phyloP scores from a whole-genome alignment of 2,329 filamentous ascomycete species.

The Xylaria digitata region DNA sequence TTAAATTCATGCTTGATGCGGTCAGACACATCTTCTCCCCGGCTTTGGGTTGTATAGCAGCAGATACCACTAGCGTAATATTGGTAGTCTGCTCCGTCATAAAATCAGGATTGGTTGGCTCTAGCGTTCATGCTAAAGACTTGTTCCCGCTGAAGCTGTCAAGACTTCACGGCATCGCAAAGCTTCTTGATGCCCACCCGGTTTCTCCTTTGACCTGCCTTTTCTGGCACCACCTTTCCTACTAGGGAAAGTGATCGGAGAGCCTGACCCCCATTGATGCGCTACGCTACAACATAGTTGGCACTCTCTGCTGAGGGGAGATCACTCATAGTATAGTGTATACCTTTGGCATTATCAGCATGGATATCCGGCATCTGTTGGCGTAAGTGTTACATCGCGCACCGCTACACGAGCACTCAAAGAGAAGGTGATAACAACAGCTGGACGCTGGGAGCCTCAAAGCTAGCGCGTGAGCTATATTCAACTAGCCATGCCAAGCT shows the following conservation, averaged over 20 bases:
- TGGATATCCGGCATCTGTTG: conserved; percentile 12
- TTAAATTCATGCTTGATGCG: conserved; percentile 27
- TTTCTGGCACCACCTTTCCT: conserved; percentile 31
- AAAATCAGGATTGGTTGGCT: conserved; percentile 1
- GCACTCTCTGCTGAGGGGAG: conserved; percentile 11
- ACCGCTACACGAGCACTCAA: conserved; percentile 18
- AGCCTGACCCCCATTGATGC: conserved; percentile 4
- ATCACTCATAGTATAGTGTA: neutral
- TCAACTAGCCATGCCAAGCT: conserved; percentile 17
- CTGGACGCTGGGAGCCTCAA: conserved; percentile 26
- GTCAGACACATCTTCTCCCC: conserved; percentile 10
- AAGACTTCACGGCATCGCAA: conserved; percentile 13
- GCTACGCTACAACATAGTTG: neutral
- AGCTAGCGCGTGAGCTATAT: conserved; percentile 8
- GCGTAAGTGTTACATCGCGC: conserved; percentile 24
- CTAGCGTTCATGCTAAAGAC: conserved; percentile 1
- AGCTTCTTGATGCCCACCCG: conserved; percentile 20
- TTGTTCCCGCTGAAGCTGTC: conserved; percentile 9
- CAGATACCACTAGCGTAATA: neutral
- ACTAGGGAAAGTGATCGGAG: conserved; percentile 34
- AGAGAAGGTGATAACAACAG: conserved; percentile 30
- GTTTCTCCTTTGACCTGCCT: conserved; percentile 24
- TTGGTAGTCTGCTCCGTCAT: conserved; percentile 1
- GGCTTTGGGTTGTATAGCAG: neutral
- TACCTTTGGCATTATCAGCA: neutral